Evolutionary conservation across 2,329 filamentous ascomycete genomes (phyloP).

Genomic region (Chaetomium globosum): DNA sequence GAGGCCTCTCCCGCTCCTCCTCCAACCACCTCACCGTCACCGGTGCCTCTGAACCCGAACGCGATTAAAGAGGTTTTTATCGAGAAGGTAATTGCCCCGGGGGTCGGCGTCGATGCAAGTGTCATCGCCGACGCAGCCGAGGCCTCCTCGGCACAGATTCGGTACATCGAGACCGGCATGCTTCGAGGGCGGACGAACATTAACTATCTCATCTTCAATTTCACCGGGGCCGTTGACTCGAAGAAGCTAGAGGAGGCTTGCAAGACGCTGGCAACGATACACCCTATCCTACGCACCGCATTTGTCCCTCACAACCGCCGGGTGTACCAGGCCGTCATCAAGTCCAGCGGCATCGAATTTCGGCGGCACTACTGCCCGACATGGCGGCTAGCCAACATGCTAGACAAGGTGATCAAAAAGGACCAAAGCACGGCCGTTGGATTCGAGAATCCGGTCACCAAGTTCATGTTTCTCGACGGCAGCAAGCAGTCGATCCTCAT

Average conservation of each 20-base stretch:
- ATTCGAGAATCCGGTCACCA: constrained; percentile 51
- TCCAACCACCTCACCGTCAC: constrained; percentile 16
- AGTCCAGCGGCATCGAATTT: constrained; percentile 50
- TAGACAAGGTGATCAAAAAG: constrained; percentile 48
- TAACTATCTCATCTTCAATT: constrained; percentile 53
- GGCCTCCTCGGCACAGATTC: constrained; percentile 53
- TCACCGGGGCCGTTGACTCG: constrained; percentile 48
- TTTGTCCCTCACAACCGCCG: constrained; percentile 53
- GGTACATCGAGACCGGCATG: constrained; percentile 53
- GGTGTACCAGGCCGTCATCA: constrained; percentile 54
- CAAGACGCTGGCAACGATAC: constrained; percentile 48
- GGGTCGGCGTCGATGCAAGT: constrained; percentile 47
- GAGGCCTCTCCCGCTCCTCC: constrained; percentile 22
- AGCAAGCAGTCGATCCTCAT: constrained; percentile 52
- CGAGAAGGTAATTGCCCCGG: constrained; percentile 47
- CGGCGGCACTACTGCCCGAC: constrained; percentile 47
- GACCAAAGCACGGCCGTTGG: constrained; percentile 47
- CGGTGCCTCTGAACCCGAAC: constrained; percentile 26
- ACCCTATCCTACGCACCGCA: constrained; percentile 58
- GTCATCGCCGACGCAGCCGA: constrained; percentile 53
- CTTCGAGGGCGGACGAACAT: constrained; percentile 50
- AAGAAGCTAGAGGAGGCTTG: constrained; percentile 53
- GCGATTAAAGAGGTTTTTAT: constrained; percentile 44
- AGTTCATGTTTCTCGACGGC: constrained; percentile 55
- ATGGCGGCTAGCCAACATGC: constrained; percentile 45